Evolutionary conservation across 768 basidiomycete genomes (phyloP).

Genomic region (Calocybe cyanea): DNA sequence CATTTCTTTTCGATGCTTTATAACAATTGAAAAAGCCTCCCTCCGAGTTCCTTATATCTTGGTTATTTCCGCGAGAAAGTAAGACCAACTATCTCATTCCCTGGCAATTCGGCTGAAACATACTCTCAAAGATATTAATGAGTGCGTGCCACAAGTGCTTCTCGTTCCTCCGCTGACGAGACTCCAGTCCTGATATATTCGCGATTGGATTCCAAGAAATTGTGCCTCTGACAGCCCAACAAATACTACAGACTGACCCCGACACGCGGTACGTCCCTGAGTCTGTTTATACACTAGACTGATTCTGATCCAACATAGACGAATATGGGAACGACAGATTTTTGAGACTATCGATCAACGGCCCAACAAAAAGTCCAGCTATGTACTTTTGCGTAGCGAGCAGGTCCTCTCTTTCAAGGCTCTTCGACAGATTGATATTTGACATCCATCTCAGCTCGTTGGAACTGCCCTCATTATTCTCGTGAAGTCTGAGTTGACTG

Average conservation of each 20-base stretch:
- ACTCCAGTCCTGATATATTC: constrained; percentile 78
- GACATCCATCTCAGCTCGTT: constrained; percentile 62
- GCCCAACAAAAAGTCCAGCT: constrained; percentile 64
- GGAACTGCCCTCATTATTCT: constrained; percentile 89
- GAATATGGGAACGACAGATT: constrained; percentile 82
- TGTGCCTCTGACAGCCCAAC: constrained; percentile 95
- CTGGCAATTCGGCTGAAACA: constrained; percentile 2
- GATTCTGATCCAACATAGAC: constrained; percentile 39
- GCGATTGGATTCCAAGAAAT: constrained; percentile 95
- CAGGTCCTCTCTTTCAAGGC: constrained; percentile 53
- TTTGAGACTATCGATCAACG: constrained; percentile 73
- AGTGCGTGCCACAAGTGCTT: constrained; percentile 36
- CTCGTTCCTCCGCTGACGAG: constrained; percentile 9
- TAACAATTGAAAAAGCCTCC: constrained; percentile 47
- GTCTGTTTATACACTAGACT: background rate
- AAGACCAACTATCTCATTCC: constrained; percentile 22
- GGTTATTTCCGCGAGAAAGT: constrained; percentile 88
- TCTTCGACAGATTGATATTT: background rate
- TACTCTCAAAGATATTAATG: constrained; percentile 28
- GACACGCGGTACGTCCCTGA: constrained; percentile 64
- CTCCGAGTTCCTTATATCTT: constrained; percentile 79
- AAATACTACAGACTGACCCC: constrained; percentile 94
- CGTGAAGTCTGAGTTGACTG: constrained; percentile 72
- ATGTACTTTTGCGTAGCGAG: constrained; percentile 87
- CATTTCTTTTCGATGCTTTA: background rate